Percentiles rank a stretch among this genome's conserved stretches.
Evolutionary conservation across 164 flowering plant species (phyloP).

Genomic region (Santalum album): DNA sequence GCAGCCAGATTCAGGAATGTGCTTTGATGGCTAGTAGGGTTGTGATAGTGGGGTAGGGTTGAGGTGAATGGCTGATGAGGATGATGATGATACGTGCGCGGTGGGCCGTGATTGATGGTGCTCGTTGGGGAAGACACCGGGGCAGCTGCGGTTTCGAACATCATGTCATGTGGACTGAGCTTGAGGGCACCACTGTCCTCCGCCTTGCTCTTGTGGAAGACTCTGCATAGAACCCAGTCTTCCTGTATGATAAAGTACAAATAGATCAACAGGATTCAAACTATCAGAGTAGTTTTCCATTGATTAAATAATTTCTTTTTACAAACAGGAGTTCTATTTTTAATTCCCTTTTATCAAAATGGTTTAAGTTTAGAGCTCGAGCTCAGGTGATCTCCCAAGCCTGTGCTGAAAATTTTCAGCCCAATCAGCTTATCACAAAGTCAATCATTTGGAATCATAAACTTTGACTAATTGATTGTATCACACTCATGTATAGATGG

Average conservation of each 20-base stretch:
- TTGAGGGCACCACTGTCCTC: conserved; percentile 11
- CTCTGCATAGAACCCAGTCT: conserved; percentile 87
- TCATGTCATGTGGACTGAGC: conserved; percentile 15
- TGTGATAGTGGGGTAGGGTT: conserved; percentile 9
- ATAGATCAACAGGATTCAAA: too few species aligned
- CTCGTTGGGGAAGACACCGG: conserved; percentile 9
- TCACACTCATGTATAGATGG: too few species aligned
- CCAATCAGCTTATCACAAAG: too few species aligned
- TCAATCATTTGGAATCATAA: too few species aligned
- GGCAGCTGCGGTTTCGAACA: conserved; percentile 14
- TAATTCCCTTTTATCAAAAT: too few species aligned
- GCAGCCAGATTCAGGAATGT: conserved; percentile 15
- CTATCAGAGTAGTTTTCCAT: too few species aligned
- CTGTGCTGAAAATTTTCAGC: too few species aligned
- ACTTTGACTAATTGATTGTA: too few species aligned
- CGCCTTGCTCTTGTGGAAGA: conserved; percentile 51
- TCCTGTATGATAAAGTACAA: conserved; percentile 37
- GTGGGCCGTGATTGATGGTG: background rate
- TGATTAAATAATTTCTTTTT: too few species aligned
- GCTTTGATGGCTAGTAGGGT: conserved; percentile 9
- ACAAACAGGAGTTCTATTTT: too few species aligned
- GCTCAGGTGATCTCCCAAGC: too few species aligned
- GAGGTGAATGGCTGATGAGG: conserved; percentile 14
- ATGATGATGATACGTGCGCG: background rate
- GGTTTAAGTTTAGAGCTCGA: too few species aligned